phyloP scores from a whole-genome alignment of 257 asterid genomes.

The Nicotiana undulata region DNA sequence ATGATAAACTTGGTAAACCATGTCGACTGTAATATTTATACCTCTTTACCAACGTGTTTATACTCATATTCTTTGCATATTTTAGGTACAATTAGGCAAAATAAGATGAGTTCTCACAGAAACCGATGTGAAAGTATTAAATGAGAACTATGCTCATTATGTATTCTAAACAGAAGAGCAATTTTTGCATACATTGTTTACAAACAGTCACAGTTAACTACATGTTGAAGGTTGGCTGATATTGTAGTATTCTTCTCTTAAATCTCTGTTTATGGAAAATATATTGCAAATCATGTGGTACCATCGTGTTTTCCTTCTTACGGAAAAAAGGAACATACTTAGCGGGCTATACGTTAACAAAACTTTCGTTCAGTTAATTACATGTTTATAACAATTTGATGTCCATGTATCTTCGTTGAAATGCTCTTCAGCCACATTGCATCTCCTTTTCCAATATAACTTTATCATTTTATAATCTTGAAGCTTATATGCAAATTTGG shows the following conservation, averaged over 20 bases:
- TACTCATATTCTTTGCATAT: background rate
- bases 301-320: too few relatives aligned
- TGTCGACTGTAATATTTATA: too few relatives aligned
- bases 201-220: background rate
- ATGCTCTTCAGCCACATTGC: too few relatives aligned
- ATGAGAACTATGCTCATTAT: background rate
- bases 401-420: too few relatives aligned
- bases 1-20: too few relatives aligned
- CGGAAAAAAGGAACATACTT: too few relatives aligned
- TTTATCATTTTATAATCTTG: too few relatives aligned
- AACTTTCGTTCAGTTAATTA: too few relatives aligned
- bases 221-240: constrained; percentile 12
- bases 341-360: too few relatives aligned
- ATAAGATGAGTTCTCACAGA: background rate
- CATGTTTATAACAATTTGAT: too few relatives aligned
- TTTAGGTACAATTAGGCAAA: background rate
- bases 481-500: too few relatives aligned
- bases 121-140: background rate
- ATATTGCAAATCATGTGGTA: constrained; percentile 60
- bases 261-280: background rate
- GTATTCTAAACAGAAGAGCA: background rate
- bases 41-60: background rate
- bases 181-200: background rate
- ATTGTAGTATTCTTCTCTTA: background rate
- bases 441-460: too few relatives aligned